Base-by-base conservation (phyloP, 2,329 filamentous ascomycete genomes). In the Venturia effusa region DNA sequence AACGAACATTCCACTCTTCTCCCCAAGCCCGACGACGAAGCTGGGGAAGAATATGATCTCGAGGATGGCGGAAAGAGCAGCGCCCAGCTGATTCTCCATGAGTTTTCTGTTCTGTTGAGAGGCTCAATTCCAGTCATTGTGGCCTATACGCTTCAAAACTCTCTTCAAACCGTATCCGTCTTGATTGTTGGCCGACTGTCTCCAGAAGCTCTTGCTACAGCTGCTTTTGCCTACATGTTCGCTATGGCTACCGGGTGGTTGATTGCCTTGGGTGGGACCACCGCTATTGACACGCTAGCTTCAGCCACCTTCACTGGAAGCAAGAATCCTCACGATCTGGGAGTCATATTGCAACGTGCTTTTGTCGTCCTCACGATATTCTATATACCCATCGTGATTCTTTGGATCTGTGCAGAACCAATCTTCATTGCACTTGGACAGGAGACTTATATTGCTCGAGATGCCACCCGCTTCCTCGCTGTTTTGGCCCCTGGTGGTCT, bases 171-270 rank as follows among this genome's bases (percentile, higher is more conserved):
- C 0, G 73, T 89, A 1, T 94, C 90, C 0, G 89, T 96, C 4
- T 77, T 96, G 57, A 86, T 96, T 43, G 90, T 90, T 3, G 91
- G 91, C 11, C 85, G 89, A 2, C 78, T 91, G 0, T 92, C 88
- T 0, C 87, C 91, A 0, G 88, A 94, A 73, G 86, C 90, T 1
- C 78, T 96, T 7, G 89, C 91, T 0, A 89, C 88, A 0, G 88
- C 90, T 0, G 90, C 91, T 0, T 96, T 96, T 70, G 89, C 88
- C 1, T 93, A 94, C 78, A 96, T 96, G 91, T 96, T 96, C 69
- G 91, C 91, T 63, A 92, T 93, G 88, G 86, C 88, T 27, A 91
- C 90, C 0, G 91, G 87, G 0, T 95, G 91, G 90, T 82, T 96
- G 43, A 89, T 96, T 65, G 91, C 87, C 0, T 82, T 96, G 4